Percentiles rank a stretch among this genome's conserved stretches.
Evolutionary conservation across 1,139 yeast species (phyloP).

Genomic region (Debaryomyces fabryi): DNA sequence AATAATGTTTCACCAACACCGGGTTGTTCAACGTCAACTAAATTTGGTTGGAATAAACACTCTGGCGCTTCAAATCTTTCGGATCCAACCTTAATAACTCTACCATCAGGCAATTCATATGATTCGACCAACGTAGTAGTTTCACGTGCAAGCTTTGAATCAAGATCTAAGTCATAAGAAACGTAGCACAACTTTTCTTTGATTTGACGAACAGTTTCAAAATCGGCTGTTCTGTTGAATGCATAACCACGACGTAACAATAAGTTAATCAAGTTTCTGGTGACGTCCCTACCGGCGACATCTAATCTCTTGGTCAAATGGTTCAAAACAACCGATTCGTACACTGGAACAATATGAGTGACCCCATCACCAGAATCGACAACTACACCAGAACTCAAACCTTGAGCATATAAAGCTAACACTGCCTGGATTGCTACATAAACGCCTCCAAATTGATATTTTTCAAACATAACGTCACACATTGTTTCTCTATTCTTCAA

Average conservation of each 20-base stretch:
- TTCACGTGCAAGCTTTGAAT: constrained; percentile 83
- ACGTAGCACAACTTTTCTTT: constrained; percentile 96
- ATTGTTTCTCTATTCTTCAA: constrained; percentile 87
- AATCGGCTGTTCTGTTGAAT: constrained; percentile 96
- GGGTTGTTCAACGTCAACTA: constrained; percentile 97
- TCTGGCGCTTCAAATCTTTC: constrained; percentile 98
- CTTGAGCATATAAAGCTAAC: constrained; percentile 95
- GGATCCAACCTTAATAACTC: constrained; percentile 90
- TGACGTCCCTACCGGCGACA: constrained; percentile 98
- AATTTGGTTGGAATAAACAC: constrained; percentile 93
- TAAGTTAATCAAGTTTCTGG: constrained; percentile 87
- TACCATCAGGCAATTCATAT: constrained; percentile 95
- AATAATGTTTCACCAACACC: constrained; percentile 93
- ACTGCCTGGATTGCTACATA: constrained; percentile 99
- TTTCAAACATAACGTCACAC: constrained; percentile 98
- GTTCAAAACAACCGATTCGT: constrained; percentile 92
- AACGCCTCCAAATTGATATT: constrained; percentile 93
- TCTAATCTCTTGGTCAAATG: constrained; percentile 91
- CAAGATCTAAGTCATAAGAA: constrained; percentile 89
- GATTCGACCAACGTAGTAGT: constrained; percentile 91
- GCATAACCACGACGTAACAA: constrained; percentile 96
- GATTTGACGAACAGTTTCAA: constrained; percentile 96
- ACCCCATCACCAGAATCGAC: constrained; percentile 92
- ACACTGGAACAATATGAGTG: constrained; percentile 96
- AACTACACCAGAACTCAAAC: constrained; percentile 96